phyloP scores from a whole-genome alignment of 768 basidiomycete genomes.

The Fistulinella prunicolor region DNA sequence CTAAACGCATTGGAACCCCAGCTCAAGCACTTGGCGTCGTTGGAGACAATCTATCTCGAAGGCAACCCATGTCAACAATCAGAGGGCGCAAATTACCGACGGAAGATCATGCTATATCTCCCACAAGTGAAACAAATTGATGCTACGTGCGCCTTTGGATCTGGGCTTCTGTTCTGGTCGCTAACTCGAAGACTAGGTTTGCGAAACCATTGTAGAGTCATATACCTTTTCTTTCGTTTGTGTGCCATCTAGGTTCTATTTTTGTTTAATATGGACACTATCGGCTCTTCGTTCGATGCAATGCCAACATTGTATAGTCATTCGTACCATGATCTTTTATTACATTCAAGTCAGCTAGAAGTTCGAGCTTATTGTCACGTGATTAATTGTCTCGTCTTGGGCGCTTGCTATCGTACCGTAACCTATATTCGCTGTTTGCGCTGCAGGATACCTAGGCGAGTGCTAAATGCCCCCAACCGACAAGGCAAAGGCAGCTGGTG shows the following conservation, averaged over 20 bases:
- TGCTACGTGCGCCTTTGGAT: constrained; percentile 72
- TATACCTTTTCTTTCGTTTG: too few relatives aligned
- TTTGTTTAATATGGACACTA: too few relatives aligned
- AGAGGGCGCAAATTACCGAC: constrained; percentile 75
- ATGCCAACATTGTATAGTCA: too few relatives aligned
- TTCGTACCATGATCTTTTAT: too few relatives aligned
- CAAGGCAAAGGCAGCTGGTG: constrained; percentile 63
- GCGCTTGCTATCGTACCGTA: not conserved
- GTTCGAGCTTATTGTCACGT: too few relatives aligned
- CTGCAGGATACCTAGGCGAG: constrained; percentile 6
- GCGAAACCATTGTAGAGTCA: constrained; percentile 84
- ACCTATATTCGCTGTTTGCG: not conserved
- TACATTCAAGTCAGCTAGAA: too few relatives aligned
- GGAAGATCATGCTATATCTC: constrained; percentile 85
- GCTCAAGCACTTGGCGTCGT: constrained; percentile 53
- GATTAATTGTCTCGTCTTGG: too few relatives aligned
- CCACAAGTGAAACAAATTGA: constrained; percentile 94
- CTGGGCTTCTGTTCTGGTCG: not conserved
- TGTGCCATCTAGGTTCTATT: too few relatives aligned
- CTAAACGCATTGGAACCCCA: constrained; percentile 66
- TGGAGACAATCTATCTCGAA: constrained; percentile 93
- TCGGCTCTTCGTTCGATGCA: too few relatives aligned
- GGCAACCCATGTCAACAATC: constrained; percentile 86
- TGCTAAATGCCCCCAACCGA: constrained; percentile 44
- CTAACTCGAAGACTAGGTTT: constrained; percentile 11